Evolutionary conservation across 495 filamentous ascomycete species (phyloP).

Genomic region (Pseudevernia furfuracea): DNA sequence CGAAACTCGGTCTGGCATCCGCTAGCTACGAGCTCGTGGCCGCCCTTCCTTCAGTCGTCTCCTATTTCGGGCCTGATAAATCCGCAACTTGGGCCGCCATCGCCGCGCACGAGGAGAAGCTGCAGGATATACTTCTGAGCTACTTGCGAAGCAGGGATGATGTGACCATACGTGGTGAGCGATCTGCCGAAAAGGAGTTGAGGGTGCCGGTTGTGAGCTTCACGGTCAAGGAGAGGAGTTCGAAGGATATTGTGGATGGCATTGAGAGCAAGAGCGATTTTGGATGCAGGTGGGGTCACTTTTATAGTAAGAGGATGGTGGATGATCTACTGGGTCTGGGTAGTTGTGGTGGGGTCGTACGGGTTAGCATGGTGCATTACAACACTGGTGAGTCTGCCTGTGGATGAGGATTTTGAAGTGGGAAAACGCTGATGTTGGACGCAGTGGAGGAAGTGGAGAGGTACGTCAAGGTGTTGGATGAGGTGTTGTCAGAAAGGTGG

Average conservation of each 20-base stretch:
- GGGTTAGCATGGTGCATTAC: constrained; percentile 68
- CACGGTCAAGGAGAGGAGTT: constrained; percentile 47
- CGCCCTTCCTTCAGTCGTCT: constrained; percentile 47
- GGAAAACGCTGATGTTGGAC: background rate
- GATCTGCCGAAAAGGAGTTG: constrained; percentile 32
- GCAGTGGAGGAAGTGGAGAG: constrained; percentile 49
- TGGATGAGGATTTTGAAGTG: background rate
- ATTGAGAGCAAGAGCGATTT: constrained; percentile 48
- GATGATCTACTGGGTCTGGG: constrained; percentile 51
- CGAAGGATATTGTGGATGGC: constrained; percentile 51
- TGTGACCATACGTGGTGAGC: constrained; percentile 52
- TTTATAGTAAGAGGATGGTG: constrained; percentile 57
- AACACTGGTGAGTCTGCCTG: constrained; percentile 52
- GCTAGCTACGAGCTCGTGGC: constrained; percentile 59
- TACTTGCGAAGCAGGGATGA: constrained; percentile 44
- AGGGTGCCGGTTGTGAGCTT: constrained; percentile 64
- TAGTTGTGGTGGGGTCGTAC: constrained; percentile 52
- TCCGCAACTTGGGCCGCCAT: constrained; percentile 45
- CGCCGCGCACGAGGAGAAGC: constrained; percentile 47
- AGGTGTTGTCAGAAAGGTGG: constrained; percentile 27
- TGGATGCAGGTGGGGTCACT: constrained; percentile 60
- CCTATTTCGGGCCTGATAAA: constrained; percentile 44
- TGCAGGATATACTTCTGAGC: constrained; percentile 49
- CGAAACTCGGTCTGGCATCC: constrained; percentile 59
- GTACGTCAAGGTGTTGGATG: constrained; percentile 43